Conservation (phyloP, 306 rosid species). For the Begonia loranthoides region DNA sequence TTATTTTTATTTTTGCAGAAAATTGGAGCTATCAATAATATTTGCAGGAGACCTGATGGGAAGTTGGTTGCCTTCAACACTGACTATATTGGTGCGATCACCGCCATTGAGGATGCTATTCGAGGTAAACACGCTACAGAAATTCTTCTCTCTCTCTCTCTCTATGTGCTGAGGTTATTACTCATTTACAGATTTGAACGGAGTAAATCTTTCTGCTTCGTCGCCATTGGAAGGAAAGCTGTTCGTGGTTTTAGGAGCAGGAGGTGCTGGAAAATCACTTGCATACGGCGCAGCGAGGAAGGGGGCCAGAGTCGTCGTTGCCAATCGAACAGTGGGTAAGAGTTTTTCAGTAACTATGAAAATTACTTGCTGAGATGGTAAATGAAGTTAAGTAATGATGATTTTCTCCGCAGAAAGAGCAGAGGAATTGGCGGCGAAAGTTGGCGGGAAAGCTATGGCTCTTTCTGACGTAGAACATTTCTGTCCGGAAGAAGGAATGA, state of each 20-base stretch:
- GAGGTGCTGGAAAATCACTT: constrained; percentile 23
- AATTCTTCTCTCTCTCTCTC: neutral
- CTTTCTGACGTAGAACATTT: constrained; percentile 23
- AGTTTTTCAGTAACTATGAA: neutral
- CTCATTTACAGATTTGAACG: constrained; percentile 10
- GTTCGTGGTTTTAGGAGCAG: constrained; percentile 23
- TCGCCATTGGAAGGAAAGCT: constrained; percentile 19
- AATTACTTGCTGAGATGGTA: neutral
- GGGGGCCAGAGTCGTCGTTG: constrained; percentile 37
- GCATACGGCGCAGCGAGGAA: constrained; percentile 20
- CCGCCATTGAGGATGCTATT: constrained; percentile 17
- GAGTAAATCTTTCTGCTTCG: constrained; percentile 5
- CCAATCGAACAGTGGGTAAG: constrained; percentile 25
- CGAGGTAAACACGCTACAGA: constrained; percentile 6
- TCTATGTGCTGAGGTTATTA: too few relatives aligned
- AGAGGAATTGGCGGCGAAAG: constrained; percentile 25
- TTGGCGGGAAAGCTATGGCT: constrained; percentile 29
- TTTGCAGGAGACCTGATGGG: constrained; percentile 18
- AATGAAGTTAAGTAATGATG: neutral
- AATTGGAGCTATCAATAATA: constrained; percentile 22
- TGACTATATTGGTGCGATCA: constrained; percentile 18
- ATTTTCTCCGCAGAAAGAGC: constrained; percentile 24
- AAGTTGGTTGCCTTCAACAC: constrained; percentile 17
- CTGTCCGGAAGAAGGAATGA: constrained; percentile 16
- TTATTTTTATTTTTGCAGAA: constrained; percentile 4